Evolutionary conservation across 2,329 filamentous ascomycete species (phyloP).

Genomic region (Botrytis fabae): DNA sequence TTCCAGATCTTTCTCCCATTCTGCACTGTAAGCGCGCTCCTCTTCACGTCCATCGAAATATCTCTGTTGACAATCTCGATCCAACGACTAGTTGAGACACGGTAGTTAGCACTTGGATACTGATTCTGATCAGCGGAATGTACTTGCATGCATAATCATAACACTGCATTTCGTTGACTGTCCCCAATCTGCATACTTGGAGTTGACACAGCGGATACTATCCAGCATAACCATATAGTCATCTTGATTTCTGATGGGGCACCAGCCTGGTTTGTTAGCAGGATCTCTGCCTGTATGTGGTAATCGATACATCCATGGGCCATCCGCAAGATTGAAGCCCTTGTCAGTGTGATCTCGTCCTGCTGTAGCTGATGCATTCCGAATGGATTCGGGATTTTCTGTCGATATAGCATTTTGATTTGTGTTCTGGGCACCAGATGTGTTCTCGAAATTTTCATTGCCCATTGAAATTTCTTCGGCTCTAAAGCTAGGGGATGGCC

Average conservation of each 20-base stretch:
- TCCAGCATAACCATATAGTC: conserved; percentile 23
- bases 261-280: neutral
- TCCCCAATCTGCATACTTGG: conserved; percentile 1
- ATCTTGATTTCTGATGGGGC: neutral
- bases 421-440: neutral
- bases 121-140: neutral
- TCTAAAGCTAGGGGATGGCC: neutral
- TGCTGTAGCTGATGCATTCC: neutral
- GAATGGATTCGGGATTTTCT: neutral
- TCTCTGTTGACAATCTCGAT: conserved; percentile 13
- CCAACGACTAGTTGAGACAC: conserved; percentile 11
- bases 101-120: neutral
- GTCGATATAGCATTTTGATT: neutral
- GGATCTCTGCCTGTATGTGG: neutral
- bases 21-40: neutral
- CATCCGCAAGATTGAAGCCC: conserved; percentile 34
- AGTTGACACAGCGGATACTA: neutral
- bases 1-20: conserved; percentile 17
- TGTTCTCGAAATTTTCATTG: neutral
- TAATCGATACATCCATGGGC: conserved; percentile 35
- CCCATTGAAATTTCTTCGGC: neutral
- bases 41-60: neutral
- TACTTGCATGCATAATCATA: conserved; percentile 21
- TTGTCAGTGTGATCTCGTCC: neutral
- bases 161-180: neutral